phyloP scores from a whole-genome alignment of 225 moss, liverwort and hornwort species.

The Sphagnum contortum region DNA sequence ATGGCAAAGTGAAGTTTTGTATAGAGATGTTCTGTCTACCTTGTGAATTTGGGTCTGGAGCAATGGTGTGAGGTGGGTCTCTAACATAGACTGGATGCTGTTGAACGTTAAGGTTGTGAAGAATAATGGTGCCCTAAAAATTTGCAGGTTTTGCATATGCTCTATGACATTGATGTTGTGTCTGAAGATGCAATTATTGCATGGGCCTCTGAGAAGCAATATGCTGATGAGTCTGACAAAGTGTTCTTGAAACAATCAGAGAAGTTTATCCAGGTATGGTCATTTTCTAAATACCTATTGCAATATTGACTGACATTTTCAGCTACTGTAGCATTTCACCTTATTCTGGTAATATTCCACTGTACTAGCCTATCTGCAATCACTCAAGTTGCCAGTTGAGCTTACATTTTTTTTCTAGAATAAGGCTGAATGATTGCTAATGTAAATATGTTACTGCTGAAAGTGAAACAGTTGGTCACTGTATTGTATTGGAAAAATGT shows the following conservation, averaged over 20 bases:
- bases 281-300: not conserved
- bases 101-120: no score
- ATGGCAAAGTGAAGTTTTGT: not conserved
- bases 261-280: slow-evolving; percentile 68
- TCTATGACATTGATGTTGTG: slow-evolving; percentile 79
- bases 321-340: no score
- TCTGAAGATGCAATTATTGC: slow-evolving; percentile 80
- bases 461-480: not conserved
- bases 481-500: no score
- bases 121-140: no score
- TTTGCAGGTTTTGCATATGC: slow-evolving; percentile 61
- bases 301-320: not conserved
- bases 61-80: no score
- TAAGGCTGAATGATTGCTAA: not conserved
- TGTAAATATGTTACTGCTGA: not conserved
- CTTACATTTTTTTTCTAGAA: not conserved
- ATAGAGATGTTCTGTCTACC: not conserved
- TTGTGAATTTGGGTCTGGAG: not conserved
- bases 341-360: not conserved
- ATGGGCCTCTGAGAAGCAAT: slow-evolving; percentile 85
- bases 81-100: no score
- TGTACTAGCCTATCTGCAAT: not conserved
- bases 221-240: slow-evolving; percentile 81
- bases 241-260: slow-evolving; percentile 74
- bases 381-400: not conserved